phyloP scores from a whole-genome alignment of 768 basidiomycete genomes.

The Boletus fagicola region DNA sequence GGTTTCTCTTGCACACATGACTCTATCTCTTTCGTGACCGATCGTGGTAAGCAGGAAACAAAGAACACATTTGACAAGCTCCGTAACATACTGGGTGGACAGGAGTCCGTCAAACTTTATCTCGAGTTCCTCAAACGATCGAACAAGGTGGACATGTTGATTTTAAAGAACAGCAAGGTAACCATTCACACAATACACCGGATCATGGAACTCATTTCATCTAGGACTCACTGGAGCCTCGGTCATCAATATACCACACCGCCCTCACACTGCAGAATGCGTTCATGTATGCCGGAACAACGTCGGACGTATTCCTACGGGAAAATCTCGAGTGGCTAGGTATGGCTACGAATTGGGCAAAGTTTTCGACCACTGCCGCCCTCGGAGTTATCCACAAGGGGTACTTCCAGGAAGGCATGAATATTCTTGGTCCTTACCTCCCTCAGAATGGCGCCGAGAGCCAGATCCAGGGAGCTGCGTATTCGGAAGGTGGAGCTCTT shows the following conservation, averaged over 20 bases:
- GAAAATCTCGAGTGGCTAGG: slow-evolving; percentile 98
- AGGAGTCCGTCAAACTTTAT: slow-evolving; percentile 89
- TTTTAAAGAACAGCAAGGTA: slow-evolving; percentile 92
- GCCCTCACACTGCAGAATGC: slow-evolving; percentile 96
- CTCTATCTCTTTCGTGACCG: slow-evolving; percentile 6
- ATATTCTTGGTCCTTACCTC: slow-evolving; percentile 90
- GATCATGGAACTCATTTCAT: slow-evolving; percentile 7
- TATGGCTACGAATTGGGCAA: slow-evolving; percentile 96
- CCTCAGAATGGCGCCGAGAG: slow-evolving; percentile 77
- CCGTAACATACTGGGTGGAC: slow-evolving; percentile 81
- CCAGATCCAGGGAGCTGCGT: slow-evolving; percentile 73
- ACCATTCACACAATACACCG: background rate
- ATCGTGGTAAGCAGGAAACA: slow-evolving; percentile 43
- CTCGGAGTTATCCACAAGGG: slow-evolving; percentile 98
- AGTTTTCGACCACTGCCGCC: slow-evolving; percentile 96
- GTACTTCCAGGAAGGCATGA: slow-evolving; percentile 89
- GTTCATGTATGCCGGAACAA: slow-evolving; percentile 98
- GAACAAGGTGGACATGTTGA: slow-evolving; percentile 88
- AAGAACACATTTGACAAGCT: slow-evolving; percentile 70
- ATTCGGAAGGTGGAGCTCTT: slow-evolving; percentile 94
- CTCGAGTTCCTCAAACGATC: slow-evolving; percentile 94
- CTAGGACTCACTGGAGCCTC: slow-evolving; percentile 86
- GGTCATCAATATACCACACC: slow-evolving; percentile 96
- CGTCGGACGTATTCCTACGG: slow-evolving; percentile 88
- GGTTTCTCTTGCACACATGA: slow-evolving; percentile 17